Conservation (phyloP, 768 basidiomycete species). For the Rossbeevera mucosa region DNA sequence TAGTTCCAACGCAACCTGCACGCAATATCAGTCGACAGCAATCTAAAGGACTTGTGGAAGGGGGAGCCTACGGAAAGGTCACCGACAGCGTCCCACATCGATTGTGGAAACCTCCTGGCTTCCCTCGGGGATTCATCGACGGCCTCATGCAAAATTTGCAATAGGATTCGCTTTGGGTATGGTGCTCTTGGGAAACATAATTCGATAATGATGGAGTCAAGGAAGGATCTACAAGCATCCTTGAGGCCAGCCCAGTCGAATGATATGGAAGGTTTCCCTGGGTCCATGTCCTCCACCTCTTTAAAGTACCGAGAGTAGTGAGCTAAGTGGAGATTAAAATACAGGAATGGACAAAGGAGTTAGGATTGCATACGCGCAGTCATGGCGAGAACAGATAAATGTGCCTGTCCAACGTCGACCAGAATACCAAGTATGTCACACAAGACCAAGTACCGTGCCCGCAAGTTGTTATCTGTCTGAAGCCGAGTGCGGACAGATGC, state of each 20-base stretch:
- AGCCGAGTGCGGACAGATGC: slow-evolving; percentile 48
- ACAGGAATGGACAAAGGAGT: background rate
- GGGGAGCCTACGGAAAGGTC: slow-evolving; percentile 63
- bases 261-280: slow-evolving; percentile 47
- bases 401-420: slow-evolving; percentile 56
- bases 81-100: slow-evolving; percentile 77
- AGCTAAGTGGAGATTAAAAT: slow-evolving; percentile 37
- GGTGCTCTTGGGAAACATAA: slow-evolving; percentile 68
- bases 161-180: slow-evolving; percentile 64
- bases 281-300: slow-evolving; percentile 33
- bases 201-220: slow-evolving; percentile 82
- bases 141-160: slow-evolving; percentile 64
- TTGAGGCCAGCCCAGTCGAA: slow-evolving; percentile 66
- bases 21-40: background rate
- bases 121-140: slow-evolving; percentile 70
- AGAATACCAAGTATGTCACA: slow-evolving; percentile 60
- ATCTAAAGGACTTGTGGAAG: slow-evolving; percentile 38
- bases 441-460: slow-evolving; percentile 57
- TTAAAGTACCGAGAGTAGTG: slow-evolving; percentile 75
- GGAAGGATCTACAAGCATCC: slow-evolving; percentile 66
- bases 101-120: slow-evolving; percentile 71
- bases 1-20: slow-evolving; percentile 60
- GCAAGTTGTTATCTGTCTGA: slow-evolving; percentile 44
- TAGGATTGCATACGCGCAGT: slow-evolving; percentile 53
- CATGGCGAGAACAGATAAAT: slow-evolving; percentile 65